These are phyloP conservation scores for Geranomyces michiganensis DNA, from an alignment of 192 early-diverging fungal species.

Conservation along the genomic window DNA sequence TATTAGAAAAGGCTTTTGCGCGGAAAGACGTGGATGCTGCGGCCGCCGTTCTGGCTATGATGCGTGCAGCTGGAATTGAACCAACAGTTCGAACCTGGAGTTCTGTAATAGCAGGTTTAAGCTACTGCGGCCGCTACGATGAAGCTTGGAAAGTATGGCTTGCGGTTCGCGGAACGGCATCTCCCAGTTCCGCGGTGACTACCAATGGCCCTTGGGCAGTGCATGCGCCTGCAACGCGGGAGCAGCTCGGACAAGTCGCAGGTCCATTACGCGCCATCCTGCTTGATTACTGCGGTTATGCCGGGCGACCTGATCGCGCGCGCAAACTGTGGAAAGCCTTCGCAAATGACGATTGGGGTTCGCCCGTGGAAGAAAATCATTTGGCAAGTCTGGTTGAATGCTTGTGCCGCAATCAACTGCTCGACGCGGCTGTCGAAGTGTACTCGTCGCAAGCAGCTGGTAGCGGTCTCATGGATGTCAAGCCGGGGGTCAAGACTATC, in stretches of 20 bases:
- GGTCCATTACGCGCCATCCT: slow-evolving; percentile 17
- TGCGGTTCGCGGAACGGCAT: neutral
- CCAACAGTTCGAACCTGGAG: slow-evolving; percentile 15
- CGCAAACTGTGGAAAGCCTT: neutral
- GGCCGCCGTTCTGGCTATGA: neutral
- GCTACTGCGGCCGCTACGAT: neutral
- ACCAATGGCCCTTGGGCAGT: neutral
- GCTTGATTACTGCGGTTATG: slow-evolving; percentile 24
- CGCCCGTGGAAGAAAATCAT: slow-evolving; percentile 24
- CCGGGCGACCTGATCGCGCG: slow-evolving; percentile 1
- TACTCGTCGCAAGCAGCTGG: neutral
- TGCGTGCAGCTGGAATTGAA: slow-evolving; percentile 9
- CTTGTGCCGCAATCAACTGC: neutral
- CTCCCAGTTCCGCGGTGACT: neutral
- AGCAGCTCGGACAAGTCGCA: neutral
- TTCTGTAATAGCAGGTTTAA: neutral
- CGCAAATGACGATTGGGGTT: neutral
- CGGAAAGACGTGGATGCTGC: neutral
- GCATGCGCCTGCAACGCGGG: neutral
- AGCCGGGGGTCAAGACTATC: neutral
- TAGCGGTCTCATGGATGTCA: neutral
- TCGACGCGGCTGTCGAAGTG: slow-evolving; percentile 7
- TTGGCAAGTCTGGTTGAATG: slow-evolving; percentile 30
- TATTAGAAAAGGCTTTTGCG: neutral
- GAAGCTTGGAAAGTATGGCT: slow-evolving; percentile 20